These are phyloP conservation scores for Comarum palustre DNA, from an alignment of 306 rosid genomes.

Conservation along the genomic window DNA sequence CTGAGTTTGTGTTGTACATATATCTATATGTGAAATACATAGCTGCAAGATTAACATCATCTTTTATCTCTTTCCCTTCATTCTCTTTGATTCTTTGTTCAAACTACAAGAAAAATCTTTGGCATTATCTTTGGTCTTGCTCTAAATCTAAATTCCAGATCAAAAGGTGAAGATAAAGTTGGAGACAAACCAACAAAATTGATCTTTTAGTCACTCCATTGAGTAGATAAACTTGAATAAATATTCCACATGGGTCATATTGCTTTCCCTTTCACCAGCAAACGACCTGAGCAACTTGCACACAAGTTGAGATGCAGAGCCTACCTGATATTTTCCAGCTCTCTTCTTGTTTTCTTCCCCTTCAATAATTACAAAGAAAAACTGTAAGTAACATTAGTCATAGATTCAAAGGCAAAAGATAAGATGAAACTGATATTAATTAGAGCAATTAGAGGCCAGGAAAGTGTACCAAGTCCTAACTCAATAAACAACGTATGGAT, in stretches of 20 bases:
- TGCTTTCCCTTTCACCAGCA: slow-evolving; percentile 29
- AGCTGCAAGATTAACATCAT: slow-evolving; percentile 1
- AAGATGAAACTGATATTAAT: background rate
- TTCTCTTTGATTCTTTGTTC: background rate
- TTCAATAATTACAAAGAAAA: background rate
- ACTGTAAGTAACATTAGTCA: background rate
- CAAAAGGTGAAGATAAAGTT: slow-evolving; percentile 13
- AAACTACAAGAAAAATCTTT: background rate
- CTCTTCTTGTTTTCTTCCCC: background rate
- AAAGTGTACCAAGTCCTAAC: background rate
- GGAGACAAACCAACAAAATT: slow-evolving; percentile 20
- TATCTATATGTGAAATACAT: slow-evolving; percentile 46
- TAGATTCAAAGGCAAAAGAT: background rate
- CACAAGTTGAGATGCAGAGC: background rate
- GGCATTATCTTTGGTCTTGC: background rate
- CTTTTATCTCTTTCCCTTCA: background rate
- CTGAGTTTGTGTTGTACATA: slow-evolving; percentile 41
- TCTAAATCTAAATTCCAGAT: background rate
- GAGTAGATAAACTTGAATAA: slow-evolving; percentile 37
- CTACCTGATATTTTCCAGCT: background rate
- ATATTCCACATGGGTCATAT: slow-evolving; percentile 27
- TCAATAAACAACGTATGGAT: slow-evolving; percentile 1
- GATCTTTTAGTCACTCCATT: slow-evolving; percentile 1
- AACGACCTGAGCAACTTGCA: slow-evolving; percentile 32
- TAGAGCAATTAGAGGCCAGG: background rate